Evolutionary conservation across 257 asterid species (phyloP).

Genomic region (Solanum rostratum): DNA sequence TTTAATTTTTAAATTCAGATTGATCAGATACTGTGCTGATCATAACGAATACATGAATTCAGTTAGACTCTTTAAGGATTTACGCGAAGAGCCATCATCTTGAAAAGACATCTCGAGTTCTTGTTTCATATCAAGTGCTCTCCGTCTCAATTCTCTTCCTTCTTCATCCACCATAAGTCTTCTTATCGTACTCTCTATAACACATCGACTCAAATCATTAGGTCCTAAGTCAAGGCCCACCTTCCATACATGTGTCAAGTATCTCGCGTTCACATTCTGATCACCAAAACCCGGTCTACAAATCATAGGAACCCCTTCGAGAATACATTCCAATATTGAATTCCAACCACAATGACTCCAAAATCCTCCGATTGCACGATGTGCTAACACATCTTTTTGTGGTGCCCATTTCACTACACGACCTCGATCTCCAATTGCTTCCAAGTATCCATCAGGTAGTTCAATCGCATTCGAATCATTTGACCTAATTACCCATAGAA

Average conservation of each 20-base stretch:
- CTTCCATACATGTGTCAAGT: constrained; percentile 3
- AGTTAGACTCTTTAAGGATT: constrained; percentile 3
- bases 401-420: constrained; percentile 23
- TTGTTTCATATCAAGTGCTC: neutral
- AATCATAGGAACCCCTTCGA: constrained; percentile 19
- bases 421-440: constrained; percentile 1
- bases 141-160: constrained; percentile 3
- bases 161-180: constrained; percentile 1
- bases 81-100: constrained; percentile 13
- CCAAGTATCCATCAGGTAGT: constrained; percentile 2
- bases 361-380: constrained; percentile 14
- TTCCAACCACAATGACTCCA: constrained; percentile 23
- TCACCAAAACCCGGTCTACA: constrained; percentile 10
- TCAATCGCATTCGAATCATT: constrained; percentile 1
- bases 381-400: constrained; percentile 16
- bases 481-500: constrained; percentile 43
- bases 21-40: neutral
- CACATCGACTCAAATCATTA: neutral
- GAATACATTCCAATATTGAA: constrained; percentile 8
- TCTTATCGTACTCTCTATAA: neutral
- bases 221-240: constrained; percentile 10
- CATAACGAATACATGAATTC: constrained; percentile 5
- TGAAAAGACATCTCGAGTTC: neutral
- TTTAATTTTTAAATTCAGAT: too few relatives aligned
- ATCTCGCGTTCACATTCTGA: constrained; percentile 3